A percentile compares a stretch with the other conserved stretches of the same genome.
These are phyloP conservation scores for Candida vaughaniae DNA, from an alignment of 805 yeast genomes.

Conservation along the genomic window DNA sequence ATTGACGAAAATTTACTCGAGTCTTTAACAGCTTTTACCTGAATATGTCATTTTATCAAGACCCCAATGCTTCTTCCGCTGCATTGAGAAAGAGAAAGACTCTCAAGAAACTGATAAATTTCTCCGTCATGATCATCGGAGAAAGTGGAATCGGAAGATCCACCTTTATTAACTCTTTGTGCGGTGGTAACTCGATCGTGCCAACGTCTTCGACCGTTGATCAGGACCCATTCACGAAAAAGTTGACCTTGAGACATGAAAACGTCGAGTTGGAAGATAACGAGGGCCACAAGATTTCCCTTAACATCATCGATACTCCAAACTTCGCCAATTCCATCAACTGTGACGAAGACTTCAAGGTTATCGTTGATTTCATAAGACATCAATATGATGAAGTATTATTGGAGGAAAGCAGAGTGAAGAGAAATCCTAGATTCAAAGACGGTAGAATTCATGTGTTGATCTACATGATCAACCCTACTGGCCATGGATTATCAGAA, in stretches of 20 bases:
- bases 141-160: conserved; percentile 87
- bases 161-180: conserved; percentile 86
- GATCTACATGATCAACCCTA: conserved; percentile 45
- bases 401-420: conserved; percentile 76
- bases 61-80: conserved; percentile 32
- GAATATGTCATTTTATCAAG: conserved; percentile 10
- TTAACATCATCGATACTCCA: conserved; percentile 79
- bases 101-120: conserved; percentile 78
- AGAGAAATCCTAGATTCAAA: conserved; percentile 81
- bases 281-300: conserved; percentile 77
- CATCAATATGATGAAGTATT: conserved; percentile 83
- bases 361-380: conserved; percentile 73
- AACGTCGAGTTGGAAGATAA: conserved; percentile 83
- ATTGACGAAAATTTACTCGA: neutral
- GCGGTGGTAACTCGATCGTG: conserved; percentile 79
- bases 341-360: conserved; percentile 63
- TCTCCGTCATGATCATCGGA: conserved; percentile 85
- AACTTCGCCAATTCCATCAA: conserved; percentile 77
- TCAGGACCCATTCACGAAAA: conserved; percentile 49
- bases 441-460: conserved; percentile 78
- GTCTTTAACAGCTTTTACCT: too few relatives aligned
- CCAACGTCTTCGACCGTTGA: conserved; percentile 64
- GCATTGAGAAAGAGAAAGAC: conserved; percentile 67
- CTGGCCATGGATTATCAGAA: conserved; percentile 44
- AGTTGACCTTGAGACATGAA: conserved; percentile 68